phyloP scores from a whole-genome alignment of 352 stramenopile genomes.

The Phytophthora sp. region DNA sequence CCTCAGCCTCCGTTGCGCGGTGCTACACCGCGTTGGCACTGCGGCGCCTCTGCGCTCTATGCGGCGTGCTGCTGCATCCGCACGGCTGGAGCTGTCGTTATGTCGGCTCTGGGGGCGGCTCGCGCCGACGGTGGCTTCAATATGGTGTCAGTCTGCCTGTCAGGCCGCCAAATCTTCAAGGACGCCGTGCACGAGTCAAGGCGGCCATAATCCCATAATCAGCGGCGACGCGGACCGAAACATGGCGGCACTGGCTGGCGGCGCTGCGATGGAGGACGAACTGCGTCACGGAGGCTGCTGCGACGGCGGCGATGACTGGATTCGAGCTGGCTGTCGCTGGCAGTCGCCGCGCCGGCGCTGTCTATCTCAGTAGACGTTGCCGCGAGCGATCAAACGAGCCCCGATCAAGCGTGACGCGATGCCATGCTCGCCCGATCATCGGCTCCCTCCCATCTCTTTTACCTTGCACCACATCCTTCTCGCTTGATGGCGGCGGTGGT shows the following conservation, averaged over 20 bases:
- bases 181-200: constrained; percentile 9
- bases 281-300: neutral
- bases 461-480: constrained; percentile 17
- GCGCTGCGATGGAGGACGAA: constrained; percentile 6
- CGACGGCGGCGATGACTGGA: neutral
- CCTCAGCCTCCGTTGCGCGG: neutral
- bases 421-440: constrained; percentile 17
- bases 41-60: no score
- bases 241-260: neutral
- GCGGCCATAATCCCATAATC: constrained; percentile 13
- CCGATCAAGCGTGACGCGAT: constrained; percentile 14
- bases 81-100: no score
- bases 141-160: neutral
- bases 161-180: constrained; percentile 30
- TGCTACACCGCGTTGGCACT: neutral
- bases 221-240: neutral
- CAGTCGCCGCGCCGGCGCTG: neutral
- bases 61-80: no score
- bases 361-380: constrained; percentile 9
- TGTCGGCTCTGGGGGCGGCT: no score
- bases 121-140: constrained; percentile 1
- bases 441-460: constrained; percentile 13
- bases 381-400: constrained; percentile 6
- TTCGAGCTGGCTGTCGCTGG: neutral
- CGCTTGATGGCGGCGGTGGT: neutral